These are phyloP conservation scores for Elasticomyces elasticus DNA, from an alignment of 495 filamentous ascomycete genomes.

Conservation along the genomic window DNA sequence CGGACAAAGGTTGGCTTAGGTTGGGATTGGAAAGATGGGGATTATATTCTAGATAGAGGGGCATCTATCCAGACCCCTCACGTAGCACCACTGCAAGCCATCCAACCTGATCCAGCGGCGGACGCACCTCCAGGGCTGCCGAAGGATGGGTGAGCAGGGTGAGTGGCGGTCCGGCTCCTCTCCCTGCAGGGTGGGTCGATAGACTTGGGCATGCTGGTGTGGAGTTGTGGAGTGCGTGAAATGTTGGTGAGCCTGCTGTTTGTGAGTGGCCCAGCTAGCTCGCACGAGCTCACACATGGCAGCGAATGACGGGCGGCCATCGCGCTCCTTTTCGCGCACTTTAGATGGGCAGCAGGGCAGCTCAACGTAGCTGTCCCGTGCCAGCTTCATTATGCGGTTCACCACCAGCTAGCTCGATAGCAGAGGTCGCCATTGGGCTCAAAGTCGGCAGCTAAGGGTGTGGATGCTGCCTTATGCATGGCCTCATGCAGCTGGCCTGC, in stretches of 20 bases:
- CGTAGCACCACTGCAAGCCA: constrained; percentile 4
- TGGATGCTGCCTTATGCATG: constrained; percentile 1
- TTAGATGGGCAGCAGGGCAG: not conserved
- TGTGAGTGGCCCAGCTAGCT: constrained; percentile 9
- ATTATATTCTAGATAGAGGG: not conserved
- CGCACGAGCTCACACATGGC: not conserved
- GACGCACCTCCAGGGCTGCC: not conserved
- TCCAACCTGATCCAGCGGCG: not conserved
- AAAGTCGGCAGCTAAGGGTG: constrained; percentile 1
- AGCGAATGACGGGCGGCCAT: constrained; percentile 4
- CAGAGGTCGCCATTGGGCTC: not conserved
- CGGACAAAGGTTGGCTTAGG: not conserved
- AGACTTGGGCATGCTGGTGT: not conserved
- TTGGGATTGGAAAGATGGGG: not conserved
- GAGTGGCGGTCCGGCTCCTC: not conserved
- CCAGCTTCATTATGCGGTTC: constrained; percentile 2
- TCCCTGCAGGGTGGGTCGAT: not conserved
- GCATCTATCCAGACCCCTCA: constrained; percentile 1
- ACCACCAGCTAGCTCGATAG: not conserved
- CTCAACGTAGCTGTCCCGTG: constrained; percentile 4
- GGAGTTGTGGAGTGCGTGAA: not conserved
- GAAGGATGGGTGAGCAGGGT: not conserved
- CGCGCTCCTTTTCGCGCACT: constrained; percentile 3
- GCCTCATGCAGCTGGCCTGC: not conserved
- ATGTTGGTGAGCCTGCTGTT: not conserved